phyloP scores from a whole-genome alignment of 768 basidiomycete species.

The Gloeostereum incarnatum region DNA sequence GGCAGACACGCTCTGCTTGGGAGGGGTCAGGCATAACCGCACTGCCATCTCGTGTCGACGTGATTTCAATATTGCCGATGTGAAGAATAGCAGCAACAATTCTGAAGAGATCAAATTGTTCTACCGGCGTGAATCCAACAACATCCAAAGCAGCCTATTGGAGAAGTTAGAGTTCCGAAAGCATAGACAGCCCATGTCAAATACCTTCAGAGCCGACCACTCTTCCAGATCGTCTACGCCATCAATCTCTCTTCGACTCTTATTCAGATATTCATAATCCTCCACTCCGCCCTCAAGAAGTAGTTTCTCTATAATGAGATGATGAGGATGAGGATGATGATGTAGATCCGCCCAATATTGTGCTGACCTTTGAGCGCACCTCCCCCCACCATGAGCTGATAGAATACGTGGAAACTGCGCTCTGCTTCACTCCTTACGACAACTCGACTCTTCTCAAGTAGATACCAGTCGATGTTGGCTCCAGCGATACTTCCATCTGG shows the following conservation, averaged over 20 bases:
- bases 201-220: constrained; percentile 72
- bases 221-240: constrained; percentile 90
- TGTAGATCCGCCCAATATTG: not conserved
- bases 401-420: constrained; percentile 95
- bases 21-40: constrained; percentile 71
- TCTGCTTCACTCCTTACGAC: constrained; percentile 83
- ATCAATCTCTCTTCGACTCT: constrained; percentile 85
- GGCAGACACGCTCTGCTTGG: constrained; percentile 85
- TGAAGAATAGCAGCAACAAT: constrained; percentile 90
- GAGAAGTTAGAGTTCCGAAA: constrained; percentile 2
- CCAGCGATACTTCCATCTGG: constrained; percentile 93
- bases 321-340: no score
- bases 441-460: constrained; percentile 95
- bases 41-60: constrained; percentile 70
- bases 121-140: constrained; percentile 77
- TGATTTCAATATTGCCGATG: constrained; percentile 86
- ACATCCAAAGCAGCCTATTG: constrained; percentile 71
- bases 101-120: constrained; percentile 92
- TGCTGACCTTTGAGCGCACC: constrained; percentile 57
- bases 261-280: constrained; percentile 87
- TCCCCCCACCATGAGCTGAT: constrained; percentile 82
- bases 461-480: constrained; percentile 98
- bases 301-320: constrained; percentile 43
- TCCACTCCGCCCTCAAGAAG: constrained; percentile 67
- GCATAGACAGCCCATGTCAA: constrained; percentile 6